Evolutionary conservation across 2,329 filamentous ascomycete genomes (phyloP).

Genomic region (Sporothrix inflata): DNA sequence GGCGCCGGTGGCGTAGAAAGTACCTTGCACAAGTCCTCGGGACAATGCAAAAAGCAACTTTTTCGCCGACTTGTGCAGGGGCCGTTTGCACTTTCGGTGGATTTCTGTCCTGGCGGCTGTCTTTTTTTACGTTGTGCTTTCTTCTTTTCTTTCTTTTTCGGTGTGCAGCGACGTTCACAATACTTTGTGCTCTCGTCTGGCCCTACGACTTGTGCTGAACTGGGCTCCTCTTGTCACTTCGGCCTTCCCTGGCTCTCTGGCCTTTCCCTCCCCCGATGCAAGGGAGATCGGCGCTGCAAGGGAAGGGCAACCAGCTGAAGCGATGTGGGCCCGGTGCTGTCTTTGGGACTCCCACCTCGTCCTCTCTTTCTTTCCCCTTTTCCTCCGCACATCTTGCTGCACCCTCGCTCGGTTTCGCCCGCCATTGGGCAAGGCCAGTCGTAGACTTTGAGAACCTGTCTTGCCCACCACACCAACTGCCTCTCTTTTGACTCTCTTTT

Average conservation of each 20-base stretch:
- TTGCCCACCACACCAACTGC: background rate
- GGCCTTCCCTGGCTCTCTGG: background rate
- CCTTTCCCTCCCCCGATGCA: slow-evolving; percentile 12
- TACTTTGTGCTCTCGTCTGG: background rate
- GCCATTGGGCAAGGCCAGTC: background rate
- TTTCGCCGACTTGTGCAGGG: background rate
- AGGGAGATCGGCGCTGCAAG: slow-evolving; percentile 26
- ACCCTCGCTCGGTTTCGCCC: background rate
- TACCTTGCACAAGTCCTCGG: background rate
- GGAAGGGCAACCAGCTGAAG: background rate
- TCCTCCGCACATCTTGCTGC: background rate
- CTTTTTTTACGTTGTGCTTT: background rate
- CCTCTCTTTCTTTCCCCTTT: background rate
- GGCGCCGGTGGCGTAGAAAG: background rate
- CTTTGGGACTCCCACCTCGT: background rate
- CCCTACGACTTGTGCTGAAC: background rate
- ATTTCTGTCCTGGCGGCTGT: background rate
- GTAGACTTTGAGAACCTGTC: background rate
- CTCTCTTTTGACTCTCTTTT: background rate
- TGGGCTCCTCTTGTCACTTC: background rate
- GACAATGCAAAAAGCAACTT: background rate
- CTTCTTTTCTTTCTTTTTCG: background rate
- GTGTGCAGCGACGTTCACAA: background rate
- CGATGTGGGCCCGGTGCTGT: background rate
- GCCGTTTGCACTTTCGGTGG: background rate